These are phyloP conservation scores for Hepatocystis sp. DNA, from an alignment of 169 alveolate species.

Conservation along the genomic window DNA sequence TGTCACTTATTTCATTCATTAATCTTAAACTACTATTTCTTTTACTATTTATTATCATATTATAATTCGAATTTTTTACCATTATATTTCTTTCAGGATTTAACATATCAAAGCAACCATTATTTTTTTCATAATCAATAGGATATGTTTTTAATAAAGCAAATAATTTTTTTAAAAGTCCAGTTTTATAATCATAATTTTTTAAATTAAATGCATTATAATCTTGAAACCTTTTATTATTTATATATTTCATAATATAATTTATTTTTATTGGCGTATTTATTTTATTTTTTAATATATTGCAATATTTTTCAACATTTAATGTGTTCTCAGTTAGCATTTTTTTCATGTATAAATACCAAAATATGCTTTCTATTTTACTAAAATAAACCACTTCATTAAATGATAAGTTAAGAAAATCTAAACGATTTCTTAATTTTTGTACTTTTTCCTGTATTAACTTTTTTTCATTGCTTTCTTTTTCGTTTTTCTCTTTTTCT, in stretches of 20 bases:
- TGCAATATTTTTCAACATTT: conserved; percentile 35
- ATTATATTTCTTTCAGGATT: conserved; percentile 67
- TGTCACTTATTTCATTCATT: conserved; percentile 15
- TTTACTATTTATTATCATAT: conserved; percentile 5
- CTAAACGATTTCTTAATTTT: conserved; percentile 13
- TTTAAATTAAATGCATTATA: conserved; percentile 16
- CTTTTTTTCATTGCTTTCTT: background rate
- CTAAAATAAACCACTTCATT: conserved; percentile 36
- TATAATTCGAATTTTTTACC: conserved; percentile 19
- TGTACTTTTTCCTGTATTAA: background rate
- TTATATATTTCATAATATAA: conserved; percentile 64
- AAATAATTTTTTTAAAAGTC: conserved; percentile 46
- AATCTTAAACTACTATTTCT: conserved; percentile 25
- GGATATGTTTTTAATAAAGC: conserved; percentile 68
- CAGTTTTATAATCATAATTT: conserved; percentile 33
- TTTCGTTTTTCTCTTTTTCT: too few species aligned
- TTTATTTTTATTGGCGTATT: conserved; percentile 28
- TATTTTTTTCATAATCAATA: conserved; percentile 72
- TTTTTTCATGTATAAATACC: conserved; percentile 64
- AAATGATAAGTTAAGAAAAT: conserved; percentile 10
- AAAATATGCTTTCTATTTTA: conserved; percentile 37
- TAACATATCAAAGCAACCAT: conserved; percentile 72
- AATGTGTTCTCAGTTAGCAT: background rate
- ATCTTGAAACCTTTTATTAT: conserved; percentile 11
- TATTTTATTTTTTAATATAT: conserved; percentile 33